Conservation (phyloP, 371 early-diverging fungal genomes). For the Conidiobolus incongruus region DNA sequence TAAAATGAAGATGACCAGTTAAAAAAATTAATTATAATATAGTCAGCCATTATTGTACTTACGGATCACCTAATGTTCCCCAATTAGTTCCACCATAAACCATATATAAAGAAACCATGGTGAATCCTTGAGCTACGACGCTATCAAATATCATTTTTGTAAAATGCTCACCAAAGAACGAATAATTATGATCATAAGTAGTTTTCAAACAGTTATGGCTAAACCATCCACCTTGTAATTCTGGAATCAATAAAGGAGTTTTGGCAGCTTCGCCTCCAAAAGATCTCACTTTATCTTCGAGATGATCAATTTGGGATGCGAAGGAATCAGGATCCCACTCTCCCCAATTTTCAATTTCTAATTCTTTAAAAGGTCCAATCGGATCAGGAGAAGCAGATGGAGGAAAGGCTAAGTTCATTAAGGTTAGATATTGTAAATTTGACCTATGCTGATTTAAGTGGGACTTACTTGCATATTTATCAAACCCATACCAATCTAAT, state of each 20-base stretch:
- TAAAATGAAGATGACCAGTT: constrained; percentile 8
- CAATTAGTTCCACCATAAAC: constrained; percentile 65
- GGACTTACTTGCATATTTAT: constrained; percentile 54
- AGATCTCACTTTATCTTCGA: constrained; percentile 42
- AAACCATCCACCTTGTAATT: constrained; percentile 68
- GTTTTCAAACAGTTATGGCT: constrained; percentile 40
- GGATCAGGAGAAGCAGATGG: constrained; percentile 31
- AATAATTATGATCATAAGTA: constrained; percentile 41
- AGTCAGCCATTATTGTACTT: too few species aligned
- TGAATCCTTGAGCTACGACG: constrained; percentile 40
- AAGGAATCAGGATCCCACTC: constrained; percentile 37
- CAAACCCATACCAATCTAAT: constrained; percentile 54
- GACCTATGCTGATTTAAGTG: too few species aligned
- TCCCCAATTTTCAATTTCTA: constrained; percentile 20
- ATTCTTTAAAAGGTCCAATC: constrained; percentile 22
- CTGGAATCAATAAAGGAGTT: constrained; percentile 53
- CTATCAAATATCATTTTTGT: constrained; percentile 37
- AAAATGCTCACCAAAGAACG: constrained; percentile 46
- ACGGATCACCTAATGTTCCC: constrained; percentile 56
- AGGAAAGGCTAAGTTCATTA: constrained; percentile 29
- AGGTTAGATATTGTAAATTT: too few species aligned
- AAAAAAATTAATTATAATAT: too few species aligned
- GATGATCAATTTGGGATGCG: constrained; percentile 24
- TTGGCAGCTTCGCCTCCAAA: constrained; percentile 46
- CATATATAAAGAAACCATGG: constrained; percentile 45